Percentiles rank a stretch among this genome's conserved stretches.
These are phyloP conservation scores for Fistulinella staudtii DNA, from an alignment of 1,284 basidiomycete species.

Conservation along the genomic window DNA sequence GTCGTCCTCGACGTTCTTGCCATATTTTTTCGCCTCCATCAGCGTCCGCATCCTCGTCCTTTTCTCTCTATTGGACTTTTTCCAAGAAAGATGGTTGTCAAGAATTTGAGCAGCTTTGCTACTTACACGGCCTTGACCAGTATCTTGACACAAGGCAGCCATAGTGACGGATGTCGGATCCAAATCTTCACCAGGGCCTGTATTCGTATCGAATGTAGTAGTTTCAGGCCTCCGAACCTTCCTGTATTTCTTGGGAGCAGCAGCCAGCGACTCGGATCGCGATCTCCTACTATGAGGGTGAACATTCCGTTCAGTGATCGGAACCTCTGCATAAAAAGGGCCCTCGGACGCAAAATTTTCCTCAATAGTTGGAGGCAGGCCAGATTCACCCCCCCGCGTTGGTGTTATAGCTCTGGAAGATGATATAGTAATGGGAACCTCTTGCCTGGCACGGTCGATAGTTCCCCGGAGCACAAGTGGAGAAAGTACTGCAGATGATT, in stretches of 20 bases:
- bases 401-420: conserved; percentile 13
- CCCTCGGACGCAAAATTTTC: conserved; percentile 1
- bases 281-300: conserved; percentile 8
- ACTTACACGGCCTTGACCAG: conserved; percentile 68
- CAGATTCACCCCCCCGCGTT: conserved; percentile 1
- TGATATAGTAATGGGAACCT: conserved; percentile 22
- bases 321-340: conserved; percentile 2
- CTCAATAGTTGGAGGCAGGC: background rate
- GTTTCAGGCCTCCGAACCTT: conserved; percentile 41
- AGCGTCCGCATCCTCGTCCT: conserved; percentile 53
- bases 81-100: conserved; percentile 66
- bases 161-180: conserved; percentile 77
- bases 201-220: conserved; percentile 52
- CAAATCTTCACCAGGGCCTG: conserved; percentile 66
- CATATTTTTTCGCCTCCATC: conserved; percentile 73
- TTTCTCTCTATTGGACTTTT: conserved; percentile 58
- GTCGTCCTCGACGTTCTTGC: conserved; percentile 45
- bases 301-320: conserved; percentile 5
- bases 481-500: conserved; percentile 19
- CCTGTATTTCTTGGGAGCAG: conserved; percentile 18
- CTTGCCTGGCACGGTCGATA: conserved; percentile 4
- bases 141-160: conserved; percentile 70
- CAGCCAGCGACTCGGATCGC: conserved; percentile 14
- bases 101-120: conserved; percentile 66
- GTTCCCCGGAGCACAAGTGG: conserved; percentile 8